Evolutionary conservation across 495 filamentous ascomycete species (phyloP).

Genomic region (Aspergillus saccharolyticus): DNA sequence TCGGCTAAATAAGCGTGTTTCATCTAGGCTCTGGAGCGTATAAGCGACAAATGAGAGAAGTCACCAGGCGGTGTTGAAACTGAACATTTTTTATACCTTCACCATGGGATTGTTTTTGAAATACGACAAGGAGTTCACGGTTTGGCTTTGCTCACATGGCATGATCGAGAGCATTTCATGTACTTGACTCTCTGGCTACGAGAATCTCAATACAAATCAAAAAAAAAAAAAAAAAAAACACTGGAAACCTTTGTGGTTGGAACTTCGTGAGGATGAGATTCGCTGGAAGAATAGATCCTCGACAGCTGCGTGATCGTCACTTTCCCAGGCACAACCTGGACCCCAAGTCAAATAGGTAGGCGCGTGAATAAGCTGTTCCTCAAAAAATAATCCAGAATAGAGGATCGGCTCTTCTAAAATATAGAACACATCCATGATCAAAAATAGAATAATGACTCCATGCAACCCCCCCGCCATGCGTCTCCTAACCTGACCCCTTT

Average conservation of each 20-base stretch:
- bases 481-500: constrained; percentile 10
- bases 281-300: neutral
- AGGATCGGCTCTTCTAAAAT: neutral
- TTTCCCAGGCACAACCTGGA: neutral
- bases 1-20: neutral
- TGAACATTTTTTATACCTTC: constrained; percentile 21
- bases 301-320: neutral
- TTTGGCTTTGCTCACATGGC: constrained; percentile 36
- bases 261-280: neutral
- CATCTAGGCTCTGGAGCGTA: constrained; percentile 53
- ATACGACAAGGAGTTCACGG: constrained; percentile 40
- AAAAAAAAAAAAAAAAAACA: neutral
- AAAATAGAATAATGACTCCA: constrained; percentile 12
- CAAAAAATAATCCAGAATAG: constrained; percentile 9
- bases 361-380: constrained; percentile 6
- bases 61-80: constrained; percentile 7
- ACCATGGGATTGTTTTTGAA: constrained; percentile 17
- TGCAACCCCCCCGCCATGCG: constrained; percentile 16
- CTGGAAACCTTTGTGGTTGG: neutral
- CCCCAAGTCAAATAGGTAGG: constrained; percentile 1
- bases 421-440: constrained; percentile 6
- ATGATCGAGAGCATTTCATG: constrained; percentile 28
- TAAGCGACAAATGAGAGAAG: constrained; percentile 43
- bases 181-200: neutral
- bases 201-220: neutral